These are phyloP conservation scores for Hanseniaspora mollemarum DNA, from an alignment of 805 yeast genomes.

Conservation along the genomic window DNA sequence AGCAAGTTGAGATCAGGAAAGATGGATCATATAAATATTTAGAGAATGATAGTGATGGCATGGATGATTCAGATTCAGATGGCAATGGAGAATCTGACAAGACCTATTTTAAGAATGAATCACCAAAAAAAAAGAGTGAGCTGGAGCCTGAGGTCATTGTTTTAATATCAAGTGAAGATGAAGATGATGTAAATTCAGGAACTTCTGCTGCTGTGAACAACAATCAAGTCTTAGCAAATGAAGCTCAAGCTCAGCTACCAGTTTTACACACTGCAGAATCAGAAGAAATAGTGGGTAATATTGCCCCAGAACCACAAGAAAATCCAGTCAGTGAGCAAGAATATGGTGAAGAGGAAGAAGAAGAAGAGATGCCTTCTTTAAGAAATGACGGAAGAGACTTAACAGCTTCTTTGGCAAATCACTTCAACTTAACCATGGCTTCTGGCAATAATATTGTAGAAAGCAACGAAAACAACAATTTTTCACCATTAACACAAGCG, in stretches of 20 bases:
- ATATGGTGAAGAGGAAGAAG: background rate
- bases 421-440: background rate
- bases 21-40: slow-evolving; percentile 64
- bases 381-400: slow-evolving; percentile 15
- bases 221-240: background rate
- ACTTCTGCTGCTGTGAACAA: background rate
- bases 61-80: slow-evolving; percentile 15
- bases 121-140: slow-evolving; percentile 17
- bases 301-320: background rate
- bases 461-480: background rate
- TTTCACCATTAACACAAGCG: background rate
- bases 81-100: background rate
- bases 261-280: slow-evolving; percentile 10
- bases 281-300: slow-evolving; percentile 10
- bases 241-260: background rate
- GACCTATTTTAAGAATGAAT: slow-evolving; percentile 12
- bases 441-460: background rate
- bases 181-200: slow-evolving; percentile 24
- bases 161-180: slow-evolving; percentile 42
- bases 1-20: slow-evolving; percentile 51
- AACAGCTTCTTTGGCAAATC: slow-evolving; percentile 8
- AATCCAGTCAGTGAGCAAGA: background rate
- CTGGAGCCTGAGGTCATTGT: slow-evolving; percentile 36
- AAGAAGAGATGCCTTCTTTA: slow-evolving; percentile 14
- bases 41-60: slow-evolving; percentile 16